phyloP scores from a whole-genome alignment of 1,284 basidiomycete species.

The Polyporus tsugae region DNA sequence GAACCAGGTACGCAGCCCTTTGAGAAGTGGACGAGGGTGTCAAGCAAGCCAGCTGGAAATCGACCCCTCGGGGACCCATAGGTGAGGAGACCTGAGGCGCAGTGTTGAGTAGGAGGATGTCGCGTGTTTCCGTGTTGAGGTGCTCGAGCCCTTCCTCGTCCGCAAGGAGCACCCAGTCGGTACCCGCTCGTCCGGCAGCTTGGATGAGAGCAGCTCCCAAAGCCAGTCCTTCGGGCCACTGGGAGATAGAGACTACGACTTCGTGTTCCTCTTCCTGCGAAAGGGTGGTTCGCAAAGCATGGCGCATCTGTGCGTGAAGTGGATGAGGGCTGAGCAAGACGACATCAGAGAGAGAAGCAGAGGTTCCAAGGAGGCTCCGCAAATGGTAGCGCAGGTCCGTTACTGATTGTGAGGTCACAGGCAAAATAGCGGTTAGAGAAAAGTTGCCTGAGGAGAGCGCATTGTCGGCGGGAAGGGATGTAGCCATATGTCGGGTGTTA shows the following conservation, averaged over 20 bases:
- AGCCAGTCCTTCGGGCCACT: slow-evolving; percentile 43
- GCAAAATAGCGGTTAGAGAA: slow-evolving; percentile 58
- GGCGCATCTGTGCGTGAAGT: slow-evolving; percentile 46
- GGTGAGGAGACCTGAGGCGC: slow-evolving; percentile 49
- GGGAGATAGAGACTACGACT: slow-evolving; percentile 53
- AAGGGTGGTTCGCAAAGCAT: slow-evolving; percentile 45
- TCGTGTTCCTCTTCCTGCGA: slow-evolving; percentile 40
- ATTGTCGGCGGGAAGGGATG: background rate
- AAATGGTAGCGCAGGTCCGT: slow-evolving; percentile 45
- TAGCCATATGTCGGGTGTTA: background rate
- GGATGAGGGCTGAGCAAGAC: slow-evolving; percentile 55
- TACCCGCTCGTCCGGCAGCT: slow-evolving; percentile 47
- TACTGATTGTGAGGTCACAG: slow-evolving; percentile 51
- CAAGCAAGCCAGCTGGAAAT: slow-evolving; percentile 41
- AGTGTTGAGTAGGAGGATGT: slow-evolving; percentile 45
- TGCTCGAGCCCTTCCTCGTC: slow-evolving; percentile 51
- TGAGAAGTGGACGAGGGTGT: slow-evolving; percentile 40
- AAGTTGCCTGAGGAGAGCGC: background rate
- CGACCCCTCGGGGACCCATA: slow-evolving; percentile 54
- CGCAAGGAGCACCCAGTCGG: slow-evolving; percentile 61
- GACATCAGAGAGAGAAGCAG: slow-evolving; percentile 51
- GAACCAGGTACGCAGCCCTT: slow-evolving; percentile 57
- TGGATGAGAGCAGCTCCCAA: slow-evolving; percentile 45
- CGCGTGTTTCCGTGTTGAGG: slow-evolving; percentile 42
- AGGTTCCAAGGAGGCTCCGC: slow-evolving; percentile 44